Percentiles rank a stretch among this genome's conserved stretches.
These are phyloP conservation scores for Botryosphaeria agaves DNA, from an alignment of 2,329 filamentous ascomycete species.

Conservation along the genomic window DNA sequence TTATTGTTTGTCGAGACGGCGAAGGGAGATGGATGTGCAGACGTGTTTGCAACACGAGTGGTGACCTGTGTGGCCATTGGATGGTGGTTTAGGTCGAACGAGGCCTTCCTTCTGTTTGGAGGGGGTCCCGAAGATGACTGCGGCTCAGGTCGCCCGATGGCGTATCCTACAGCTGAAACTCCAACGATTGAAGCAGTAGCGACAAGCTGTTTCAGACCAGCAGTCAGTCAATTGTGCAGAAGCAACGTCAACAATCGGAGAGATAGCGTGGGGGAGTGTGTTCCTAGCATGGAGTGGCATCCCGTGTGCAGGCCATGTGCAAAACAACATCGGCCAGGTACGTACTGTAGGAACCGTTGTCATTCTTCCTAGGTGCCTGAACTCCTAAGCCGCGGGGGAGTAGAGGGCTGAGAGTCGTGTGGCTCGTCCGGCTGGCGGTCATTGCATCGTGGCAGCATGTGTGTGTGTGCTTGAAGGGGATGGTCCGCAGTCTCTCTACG, in stretches of 20 bases:
- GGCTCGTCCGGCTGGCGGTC: no score
- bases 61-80: conserved; percentile 8
- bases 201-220: conserved; percentile 34
- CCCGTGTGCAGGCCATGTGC: background rate
- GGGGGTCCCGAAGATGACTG: conserved; percentile 11
- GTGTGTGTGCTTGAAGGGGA: no score
- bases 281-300: background rate
- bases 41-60: conserved; percentile 2
- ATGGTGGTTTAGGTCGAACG: conserved; percentile 15
- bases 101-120: conserved; percentile 21
- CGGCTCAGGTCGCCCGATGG: conserved; percentile 34
- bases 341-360: conserved; percentile 28
- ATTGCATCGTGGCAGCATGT: no score
- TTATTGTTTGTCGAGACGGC: conserved; percentile 7
- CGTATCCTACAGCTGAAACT: conserved; percentile 40
- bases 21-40: conserved; percentile 5
- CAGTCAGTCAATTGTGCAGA: background rate
- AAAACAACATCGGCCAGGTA: background rate
- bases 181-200: conserved; percentile 43
- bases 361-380: conserved; percentile 20
- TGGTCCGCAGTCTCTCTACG: background rate
- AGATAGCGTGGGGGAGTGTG: conserved; percentile 3
- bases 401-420: conserved; percentile 1
- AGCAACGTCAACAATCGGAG: background rate
- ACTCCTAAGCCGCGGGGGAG: conserved; percentile 1